Percentiles rank a stretch among this genome's conserved stretches.
Conservation (phyloP, 2,329 filamentous ascomycete species). For the Nothophoma quercina region DNA sequence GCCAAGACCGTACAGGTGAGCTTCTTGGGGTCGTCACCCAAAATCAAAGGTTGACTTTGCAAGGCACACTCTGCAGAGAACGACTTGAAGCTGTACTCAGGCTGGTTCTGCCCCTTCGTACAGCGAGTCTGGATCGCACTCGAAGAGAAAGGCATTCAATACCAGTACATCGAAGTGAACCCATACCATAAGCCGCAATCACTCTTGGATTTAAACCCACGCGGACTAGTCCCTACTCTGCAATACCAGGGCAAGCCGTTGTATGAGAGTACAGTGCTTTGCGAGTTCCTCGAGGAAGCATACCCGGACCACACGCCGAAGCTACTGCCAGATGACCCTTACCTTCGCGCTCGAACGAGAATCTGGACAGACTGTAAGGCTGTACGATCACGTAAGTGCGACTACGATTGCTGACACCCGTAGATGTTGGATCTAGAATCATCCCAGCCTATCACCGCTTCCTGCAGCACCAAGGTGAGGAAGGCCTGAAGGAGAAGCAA, state of each 20-base stretch:
- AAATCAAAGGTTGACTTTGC: no score
- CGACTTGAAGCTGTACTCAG: conserved; percentile 71
- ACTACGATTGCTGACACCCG: not conserved
- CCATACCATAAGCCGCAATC: conserved; percentile 76
- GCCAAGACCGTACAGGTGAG: conserved; percentile 39
- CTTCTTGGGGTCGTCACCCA: no score
- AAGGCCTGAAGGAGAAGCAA: conserved; percentile 60
- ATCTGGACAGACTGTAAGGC: conserved; percentile 72
- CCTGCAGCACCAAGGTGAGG: conserved; percentile 50
- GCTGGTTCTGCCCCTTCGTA: conserved; percentile 75
- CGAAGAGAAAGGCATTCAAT: conserved; percentile 74
- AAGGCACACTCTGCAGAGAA: conserved; percentile 53
- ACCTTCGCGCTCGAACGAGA: conserved; percentile 69
- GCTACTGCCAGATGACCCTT: conserved; percentile 68
- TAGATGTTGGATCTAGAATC: conserved; percentile 67
- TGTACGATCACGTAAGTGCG: no score
- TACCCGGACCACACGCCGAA: conserved; percentile 61
- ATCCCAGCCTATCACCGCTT: conserved; percentile 74
- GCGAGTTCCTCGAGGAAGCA: conserved; percentile 78
- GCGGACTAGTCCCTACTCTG: conserved; percentile 77
- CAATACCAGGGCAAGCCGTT: conserved; percentile 65
- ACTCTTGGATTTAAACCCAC: conserved; percentile 75
- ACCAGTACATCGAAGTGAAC: conserved; percentile 75
- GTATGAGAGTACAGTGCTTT: conserved; percentile 76
- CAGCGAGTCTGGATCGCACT: conserved; percentile 77